phyloP scores from a whole-genome alignment of 148 eudicot species.

The Chenopodium quinoa region DNA sequence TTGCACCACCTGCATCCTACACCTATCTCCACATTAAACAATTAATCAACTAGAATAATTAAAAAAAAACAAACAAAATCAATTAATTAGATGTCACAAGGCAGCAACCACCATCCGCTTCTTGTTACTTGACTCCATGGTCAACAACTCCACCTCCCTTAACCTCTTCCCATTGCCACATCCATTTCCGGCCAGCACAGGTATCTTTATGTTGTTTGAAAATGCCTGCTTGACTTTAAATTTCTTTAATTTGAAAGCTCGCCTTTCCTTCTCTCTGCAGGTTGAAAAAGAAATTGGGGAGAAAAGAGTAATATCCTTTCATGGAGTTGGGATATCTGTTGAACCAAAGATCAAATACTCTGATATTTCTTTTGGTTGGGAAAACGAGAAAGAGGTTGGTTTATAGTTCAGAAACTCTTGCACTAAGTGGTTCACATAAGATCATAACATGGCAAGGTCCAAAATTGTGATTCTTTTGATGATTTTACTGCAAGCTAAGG shows the following conservation, averaged over 20 bases:
- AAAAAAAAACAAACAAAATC: too few relatives aligned
- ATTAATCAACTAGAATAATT: too few relatives aligned
- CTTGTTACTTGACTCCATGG: too few relatives aligned
- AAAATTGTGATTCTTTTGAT: neutral
- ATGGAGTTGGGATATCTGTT: slow-evolving; percentile 82
- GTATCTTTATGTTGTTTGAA: slow-evolving; percentile 36
- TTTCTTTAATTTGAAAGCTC: neutral
- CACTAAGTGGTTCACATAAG: neutral
- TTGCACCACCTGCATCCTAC: too few relatives aligned
- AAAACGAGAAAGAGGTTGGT: slow-evolving; percentile 70
- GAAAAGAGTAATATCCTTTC: slow-evolving; percentile 73
- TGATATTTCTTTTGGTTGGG: slow-evolving; percentile 46
- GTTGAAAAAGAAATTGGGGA: slow-evolving; percentile 98
- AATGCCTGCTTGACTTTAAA: neutral
- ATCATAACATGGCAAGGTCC: neutral
- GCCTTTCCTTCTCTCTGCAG: slow-evolving; percentile 32
- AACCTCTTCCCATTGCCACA: too few relatives aligned
- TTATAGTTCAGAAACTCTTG: neutral
- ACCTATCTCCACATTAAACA: too few relatives aligned
- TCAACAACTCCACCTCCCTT: too few relatives aligned
- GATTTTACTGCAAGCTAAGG: slow-evolving; percentile 55
- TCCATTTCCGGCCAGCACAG: too few relatives aligned
- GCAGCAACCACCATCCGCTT: too few relatives aligned
- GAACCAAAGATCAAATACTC: slow-evolving; percentile 52
- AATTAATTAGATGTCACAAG: too few relatives aligned